Conservation (phyloP, 352 stramenopile species). For the Globisporangium mamillatum region DNA sequence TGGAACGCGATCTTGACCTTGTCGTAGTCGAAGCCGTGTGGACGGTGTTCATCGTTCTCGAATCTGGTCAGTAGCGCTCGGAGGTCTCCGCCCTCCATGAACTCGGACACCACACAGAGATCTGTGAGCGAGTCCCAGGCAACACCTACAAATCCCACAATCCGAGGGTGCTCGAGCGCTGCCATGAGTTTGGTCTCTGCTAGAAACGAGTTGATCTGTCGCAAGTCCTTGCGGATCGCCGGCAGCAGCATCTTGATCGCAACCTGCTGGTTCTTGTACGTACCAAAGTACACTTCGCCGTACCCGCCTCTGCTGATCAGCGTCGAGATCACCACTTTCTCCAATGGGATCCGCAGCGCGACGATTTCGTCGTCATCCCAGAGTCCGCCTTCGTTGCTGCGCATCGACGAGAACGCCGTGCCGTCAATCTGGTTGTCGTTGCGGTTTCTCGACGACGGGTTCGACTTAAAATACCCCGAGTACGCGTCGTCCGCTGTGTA, state of each 20-base stretch:
- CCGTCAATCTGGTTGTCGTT: too few relatives aligned
- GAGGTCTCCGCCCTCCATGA: neutral
- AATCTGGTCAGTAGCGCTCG: neutral
- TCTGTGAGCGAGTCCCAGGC: neutral
- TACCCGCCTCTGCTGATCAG: neutral
- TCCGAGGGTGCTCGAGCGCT: too few relatives aligned
- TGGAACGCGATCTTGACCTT: slow-evolving; percentile 34
- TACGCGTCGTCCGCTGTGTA: too few relatives aligned
- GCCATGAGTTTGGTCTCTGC: neutral
- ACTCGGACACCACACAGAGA: neutral
- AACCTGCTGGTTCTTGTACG: neutral
- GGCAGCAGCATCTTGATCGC: slow-evolving; percentile 2
- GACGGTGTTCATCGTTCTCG: neutral
- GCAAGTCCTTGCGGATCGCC: neutral
- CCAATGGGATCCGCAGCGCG: neutral
- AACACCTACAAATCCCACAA: neutral
- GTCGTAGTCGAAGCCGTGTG: neutral
- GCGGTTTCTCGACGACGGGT: too few relatives aligned
- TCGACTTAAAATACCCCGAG: too few relatives aligned
- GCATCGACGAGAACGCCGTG: neutral
- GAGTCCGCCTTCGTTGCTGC: neutral
- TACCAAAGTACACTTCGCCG: slow-evolving; percentile 1
- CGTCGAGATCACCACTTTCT: neutral
- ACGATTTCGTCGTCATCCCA: slow-evolving; percentile 1
- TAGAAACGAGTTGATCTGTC: neutral